A percentile compares a stretch with the other conserved stretches of the same genome.
These are phyloP conservation scores for Mantamonas sphyraenae DNA, from an alignment of 78 protist genomes.

Conservation along the genomic window DNA sequence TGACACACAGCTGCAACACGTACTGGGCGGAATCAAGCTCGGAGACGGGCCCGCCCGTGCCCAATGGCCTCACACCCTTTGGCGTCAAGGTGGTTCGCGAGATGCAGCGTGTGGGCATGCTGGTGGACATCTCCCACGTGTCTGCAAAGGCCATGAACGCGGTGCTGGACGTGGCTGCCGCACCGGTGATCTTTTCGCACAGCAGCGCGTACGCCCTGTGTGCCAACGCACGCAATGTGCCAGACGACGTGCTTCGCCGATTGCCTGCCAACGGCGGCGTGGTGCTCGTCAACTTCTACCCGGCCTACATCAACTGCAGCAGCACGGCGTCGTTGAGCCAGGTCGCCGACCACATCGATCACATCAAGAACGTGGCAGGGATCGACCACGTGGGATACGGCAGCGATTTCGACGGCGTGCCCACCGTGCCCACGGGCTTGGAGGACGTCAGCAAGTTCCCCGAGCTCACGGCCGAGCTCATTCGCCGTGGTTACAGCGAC, in stretches of 20 bases:
- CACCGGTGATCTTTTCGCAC: conserved; percentile 20
- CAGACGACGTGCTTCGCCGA: conserved; percentile 10
- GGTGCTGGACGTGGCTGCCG: not conserved
- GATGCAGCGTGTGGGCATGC: conserved; percentile 25
- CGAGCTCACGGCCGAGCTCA: conserved; percentile 8
- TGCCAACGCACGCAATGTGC: conserved; percentile 8
- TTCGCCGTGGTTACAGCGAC: not conserved
- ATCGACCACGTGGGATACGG: conserved; percentile 1
- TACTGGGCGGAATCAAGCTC: conserved; percentile 10
- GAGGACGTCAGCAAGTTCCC: not conserved
- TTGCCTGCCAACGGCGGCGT: conserved; percentile 2
- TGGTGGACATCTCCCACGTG: conserved; percentile 18
- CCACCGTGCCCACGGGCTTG: not conserved
- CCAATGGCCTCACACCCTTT: conserved; percentile 2
- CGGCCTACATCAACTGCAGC: not conserved
- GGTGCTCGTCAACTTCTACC: conserved; percentile 1
- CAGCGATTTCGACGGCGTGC: conserved; percentile 1
- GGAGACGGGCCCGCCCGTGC: not conserved
- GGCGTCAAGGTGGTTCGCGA: conserved; percentile 3
- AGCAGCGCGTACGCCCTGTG: not conserved
- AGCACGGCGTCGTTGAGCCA: not conserved
- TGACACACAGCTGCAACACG: conserved; percentile 16
- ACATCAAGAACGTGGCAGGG: not conserved
- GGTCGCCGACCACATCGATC: conserved; percentile 18
- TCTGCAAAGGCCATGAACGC: not conserved